Base-by-base conservation (phyloP, 2,329 filamentous ascomycete species). In the Fusarium longipes region DNA sequence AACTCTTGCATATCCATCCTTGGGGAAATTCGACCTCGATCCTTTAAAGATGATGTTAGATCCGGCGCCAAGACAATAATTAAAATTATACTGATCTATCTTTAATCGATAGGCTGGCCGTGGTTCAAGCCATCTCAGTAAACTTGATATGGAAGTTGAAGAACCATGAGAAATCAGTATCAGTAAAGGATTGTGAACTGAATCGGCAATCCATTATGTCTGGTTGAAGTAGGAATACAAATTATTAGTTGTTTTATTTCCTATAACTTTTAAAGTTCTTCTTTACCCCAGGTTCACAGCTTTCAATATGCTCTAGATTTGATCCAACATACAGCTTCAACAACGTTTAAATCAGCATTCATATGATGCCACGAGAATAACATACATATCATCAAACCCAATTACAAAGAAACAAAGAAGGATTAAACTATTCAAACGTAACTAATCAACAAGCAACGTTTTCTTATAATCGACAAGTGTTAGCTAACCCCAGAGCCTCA, bases 401-500 rank as follows among this genome's bases (percentile, higher is more conserved):
- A n/a, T n/a, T n/a, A n/a, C n/a, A 12, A 35, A 33, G 17, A n/a
- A n/a, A n/a, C 7, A n/a, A 35, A 18, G 3, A 15, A 22, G 22
- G 12, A 42, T n/a, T 25, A 25, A 11, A 11, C 8, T 14, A 3
- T 18, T 6, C 10, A 3, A 43, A 27, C 11, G 25, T 25, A n/a
- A n/a, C n/a, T n/a, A 9, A 1, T 17, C 15, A 17, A 8, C 15
- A 25, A 12, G 24, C 25, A 36, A n/a, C 17, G 9, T 17, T 48
- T 48, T 48, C 45, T 48, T 48, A 36, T 35, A 36, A n/a, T 36
- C 22, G n/a, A 48, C 44, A 33, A n/a, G 11, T 32, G 22, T 29
- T 24, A 39, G 29, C 35, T 36, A 42, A 33, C n/a, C 44, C 30
- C 45, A 49, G 63, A 68, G 58, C 64, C 64, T 57, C 60, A 63